A percentile compares a stretch with the other conserved stretches of the same genome.
phyloP scores from a whole-genome alignment of 192 early-diverging fungal species.

The Mortierella antarctica region DNA sequence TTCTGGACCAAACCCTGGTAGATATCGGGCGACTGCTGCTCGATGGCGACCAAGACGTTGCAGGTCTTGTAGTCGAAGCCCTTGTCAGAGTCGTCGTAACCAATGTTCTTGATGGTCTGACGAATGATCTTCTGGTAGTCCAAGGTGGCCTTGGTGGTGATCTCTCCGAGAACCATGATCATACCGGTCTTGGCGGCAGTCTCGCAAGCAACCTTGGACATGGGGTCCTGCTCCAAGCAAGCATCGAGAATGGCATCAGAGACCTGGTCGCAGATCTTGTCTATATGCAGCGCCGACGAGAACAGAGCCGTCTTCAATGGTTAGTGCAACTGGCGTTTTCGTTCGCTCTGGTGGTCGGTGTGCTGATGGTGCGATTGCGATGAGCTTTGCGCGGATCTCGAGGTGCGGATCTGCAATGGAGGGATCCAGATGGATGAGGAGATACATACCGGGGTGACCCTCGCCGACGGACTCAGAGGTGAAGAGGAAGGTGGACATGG shows the following conservation, averaged over 20 bases:
- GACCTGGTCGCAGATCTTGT: slow-evolving; percentile 99
- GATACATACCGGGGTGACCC: slow-evolving; percentile 90
- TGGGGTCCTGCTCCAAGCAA: slow-evolving; percentile 90
- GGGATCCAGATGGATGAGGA: background rate
- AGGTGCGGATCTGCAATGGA: background rate
- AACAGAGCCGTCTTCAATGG: background rate
- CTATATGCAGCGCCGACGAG: slow-evolving; percentile 47
- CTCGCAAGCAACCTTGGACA: slow-evolving; percentile 99
- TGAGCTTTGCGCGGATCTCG: background rate
- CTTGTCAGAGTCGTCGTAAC: slow-evolving; percentile 98
- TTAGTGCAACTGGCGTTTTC: background rate
- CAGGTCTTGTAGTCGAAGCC: slow-evolving; percentile 99
- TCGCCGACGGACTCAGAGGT: slow-evolving; percentile 99
- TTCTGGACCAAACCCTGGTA: slow-evolving; percentile 97
- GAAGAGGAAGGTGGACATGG: slow-evolving; percentile 89
- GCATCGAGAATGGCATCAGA: slow-evolving; percentile 99
- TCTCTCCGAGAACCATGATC: slow-evolving; percentile 99
- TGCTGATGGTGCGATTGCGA: background rate
- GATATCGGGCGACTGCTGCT: slow-evolving; percentile 99
- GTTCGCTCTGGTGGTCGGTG: background rate
- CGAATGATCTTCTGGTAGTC: slow-evolving; percentile 99
- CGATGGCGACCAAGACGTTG: slow-evolving; percentile 99
- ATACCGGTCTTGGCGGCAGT: slow-evolving; percentile 99
- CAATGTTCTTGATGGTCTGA: slow-evolving; percentile 98
- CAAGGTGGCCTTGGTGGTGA: slow-evolving; percentile 96